phyloP scores from a whole-genome alignment of 257 asterid genomes.

The Paulownia fortunei region DNA sequence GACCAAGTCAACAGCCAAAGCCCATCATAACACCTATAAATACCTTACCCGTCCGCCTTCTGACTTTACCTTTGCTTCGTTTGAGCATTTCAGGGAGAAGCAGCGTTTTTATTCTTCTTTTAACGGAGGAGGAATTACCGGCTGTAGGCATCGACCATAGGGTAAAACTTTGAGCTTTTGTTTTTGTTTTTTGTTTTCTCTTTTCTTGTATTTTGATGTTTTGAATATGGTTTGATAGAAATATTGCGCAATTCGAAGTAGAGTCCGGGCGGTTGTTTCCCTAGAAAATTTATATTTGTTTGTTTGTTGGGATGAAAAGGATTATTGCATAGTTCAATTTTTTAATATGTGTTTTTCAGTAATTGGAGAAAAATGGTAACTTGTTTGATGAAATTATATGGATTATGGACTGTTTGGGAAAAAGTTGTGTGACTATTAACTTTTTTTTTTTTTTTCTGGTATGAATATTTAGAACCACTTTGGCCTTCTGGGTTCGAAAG shows the following conservation, averaged over 20 bases:
- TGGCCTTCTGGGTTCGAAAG: not conserved
- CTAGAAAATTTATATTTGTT: not conserved
- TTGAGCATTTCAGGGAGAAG: not conserved
- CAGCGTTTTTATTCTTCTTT: not conserved
- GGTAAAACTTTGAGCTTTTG: conserved; percentile 12
- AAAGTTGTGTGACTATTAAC: not conserved
- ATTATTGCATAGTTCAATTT: not conserved
- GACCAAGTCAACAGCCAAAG: not conserved
- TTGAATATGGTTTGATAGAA: not conserved
- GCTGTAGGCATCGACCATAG: not conserved
- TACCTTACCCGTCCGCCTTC: not conserved
- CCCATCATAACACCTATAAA: conserved; percentile 23
- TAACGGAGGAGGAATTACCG: not conserved
- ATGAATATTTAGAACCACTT: not conserved
- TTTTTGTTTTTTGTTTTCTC: not conserved
- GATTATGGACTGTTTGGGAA: not conserved
- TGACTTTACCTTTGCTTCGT: conserved; percentile 2
- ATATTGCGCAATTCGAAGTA: not conserved
- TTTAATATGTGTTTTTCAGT: not conserved
- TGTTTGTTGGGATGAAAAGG: not conserved
- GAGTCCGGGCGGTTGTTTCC: not conserved
- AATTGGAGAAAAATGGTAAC: not conserved
- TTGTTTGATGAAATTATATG: conserved; percentile 6
- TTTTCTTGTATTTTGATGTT: not conserved
- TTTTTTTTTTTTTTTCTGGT: not conserved